phyloP scores from a whole-genome alignment of 352 stramenopile species.

The Pythium utonaiense region DNA sequence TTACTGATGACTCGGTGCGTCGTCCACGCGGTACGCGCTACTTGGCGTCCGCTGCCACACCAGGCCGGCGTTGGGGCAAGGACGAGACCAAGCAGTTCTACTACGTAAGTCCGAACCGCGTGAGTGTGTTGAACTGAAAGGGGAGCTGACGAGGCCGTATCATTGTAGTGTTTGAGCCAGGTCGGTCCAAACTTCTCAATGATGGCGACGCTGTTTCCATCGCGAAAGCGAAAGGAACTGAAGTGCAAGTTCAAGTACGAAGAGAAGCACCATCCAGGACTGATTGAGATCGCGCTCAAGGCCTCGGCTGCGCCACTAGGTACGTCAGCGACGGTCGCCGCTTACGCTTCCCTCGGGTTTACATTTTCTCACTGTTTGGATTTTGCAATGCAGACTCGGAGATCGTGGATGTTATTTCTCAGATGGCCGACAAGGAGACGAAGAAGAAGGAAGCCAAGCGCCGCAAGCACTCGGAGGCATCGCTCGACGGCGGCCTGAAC shows the following conservation, averaged over 20 bases:
- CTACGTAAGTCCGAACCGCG: conserved; percentile 74
- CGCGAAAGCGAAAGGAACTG: conserved; percentile 75
- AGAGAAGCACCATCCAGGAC: conserved; percentile 65
- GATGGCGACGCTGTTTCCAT: conserved; percentile 83
- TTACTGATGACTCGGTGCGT: conserved; percentile 30
- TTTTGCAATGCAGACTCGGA: conserved; percentile 42
- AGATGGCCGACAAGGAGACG: conserved; percentile 74
- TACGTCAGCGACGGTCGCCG: conserved; percentile 8
- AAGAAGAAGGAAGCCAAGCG: conserved; percentile 51
- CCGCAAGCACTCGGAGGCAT: conserved; percentile 21
- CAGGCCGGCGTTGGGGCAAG: conserved; percentile 66
- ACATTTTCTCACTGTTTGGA: not conserved
- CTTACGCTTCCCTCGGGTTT: too few species aligned
- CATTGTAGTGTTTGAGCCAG: conserved; percentile 70
- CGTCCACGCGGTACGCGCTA: conserved; percentile 36
- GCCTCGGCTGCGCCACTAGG: conserved; percentile 60
- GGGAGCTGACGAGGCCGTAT: not conserved
- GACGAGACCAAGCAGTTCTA: conserved; percentile 88
- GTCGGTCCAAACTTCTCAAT: conserved; percentile 84
- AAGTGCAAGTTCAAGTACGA: conserved; percentile 89
- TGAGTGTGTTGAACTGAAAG: not conserved
- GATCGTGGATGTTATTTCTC: conserved; percentile 73
- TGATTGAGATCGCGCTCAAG: conserved; percentile 81
- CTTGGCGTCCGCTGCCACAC: conserved; percentile 37
- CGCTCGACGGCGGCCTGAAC: conserved; percentile 12